Evolutionary conservation across 441 rosid species (phyloP).

Genomic region (Erodium texanum): DNA sequence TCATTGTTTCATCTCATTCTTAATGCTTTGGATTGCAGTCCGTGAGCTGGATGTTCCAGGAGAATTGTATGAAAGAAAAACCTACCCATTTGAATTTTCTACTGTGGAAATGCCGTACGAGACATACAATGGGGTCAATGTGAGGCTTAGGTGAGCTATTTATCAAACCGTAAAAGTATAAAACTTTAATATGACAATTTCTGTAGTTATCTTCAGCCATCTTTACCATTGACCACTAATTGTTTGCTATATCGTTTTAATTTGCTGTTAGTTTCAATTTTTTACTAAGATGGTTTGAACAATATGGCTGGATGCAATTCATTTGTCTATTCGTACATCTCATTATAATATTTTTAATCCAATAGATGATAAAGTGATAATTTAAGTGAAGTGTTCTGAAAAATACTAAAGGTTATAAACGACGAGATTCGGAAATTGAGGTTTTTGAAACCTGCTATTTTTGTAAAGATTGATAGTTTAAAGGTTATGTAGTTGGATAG

Average conservation of each 20-base stretch:
- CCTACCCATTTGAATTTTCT: conserved; percentile 87
- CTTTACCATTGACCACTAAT: no score
- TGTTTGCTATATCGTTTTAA: neutral
- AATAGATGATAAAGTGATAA: neutral
- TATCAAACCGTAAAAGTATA: neutral
- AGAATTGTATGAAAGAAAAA: conserved; percentile 78
- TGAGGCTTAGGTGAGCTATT: conserved; percentile 66
- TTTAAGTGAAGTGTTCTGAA: neutral
- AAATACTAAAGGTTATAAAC: no score
- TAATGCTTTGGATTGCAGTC: conserved; percentile 37
- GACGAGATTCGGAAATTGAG: no score
- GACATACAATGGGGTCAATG: conserved; percentile 86
- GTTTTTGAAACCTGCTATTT: no score
- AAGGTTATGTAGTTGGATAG: no score
- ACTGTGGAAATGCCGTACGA: conserved; percentile 93
- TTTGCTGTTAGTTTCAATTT: neutral
- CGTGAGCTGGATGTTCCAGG: conserved; percentile 96
- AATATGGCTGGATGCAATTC: no score
- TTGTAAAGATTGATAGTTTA: no score
- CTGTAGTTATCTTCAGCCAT: neutral
- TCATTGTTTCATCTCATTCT: conserved; percentile 12
- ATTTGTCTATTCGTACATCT: neutral
- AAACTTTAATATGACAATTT: neutral
- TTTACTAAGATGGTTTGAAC: neutral
- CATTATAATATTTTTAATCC: neutral